Evolutionary conservation across 1,284 basidiomycete genomes (phyloP).

Genomic region (Rhodotorula sp.): DNA sequence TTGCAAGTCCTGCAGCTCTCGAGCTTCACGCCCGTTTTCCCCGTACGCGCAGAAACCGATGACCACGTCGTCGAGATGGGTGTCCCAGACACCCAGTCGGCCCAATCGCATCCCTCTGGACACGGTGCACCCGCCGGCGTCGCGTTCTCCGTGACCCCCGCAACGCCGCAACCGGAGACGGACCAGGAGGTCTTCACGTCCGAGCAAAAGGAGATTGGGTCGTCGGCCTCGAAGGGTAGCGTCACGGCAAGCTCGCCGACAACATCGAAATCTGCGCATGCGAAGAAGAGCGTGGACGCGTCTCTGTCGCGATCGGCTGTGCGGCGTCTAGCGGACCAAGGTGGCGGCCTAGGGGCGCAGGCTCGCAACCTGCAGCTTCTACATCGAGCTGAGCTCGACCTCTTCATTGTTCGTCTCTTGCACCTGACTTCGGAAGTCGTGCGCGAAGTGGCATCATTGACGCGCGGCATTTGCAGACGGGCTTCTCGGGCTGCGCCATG

Average conservation of each 20-base stretch:
- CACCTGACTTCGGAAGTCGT: neutral
- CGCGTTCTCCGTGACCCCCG: neutral
- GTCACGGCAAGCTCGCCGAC: neutral
- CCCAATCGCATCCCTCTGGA: too few relatives aligned
- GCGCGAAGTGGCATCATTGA: neutral
- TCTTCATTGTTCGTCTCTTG: constrained; percentile 6
- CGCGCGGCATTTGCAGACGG: neutral
- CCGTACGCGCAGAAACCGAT: neutral
- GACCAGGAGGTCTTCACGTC: neutral
- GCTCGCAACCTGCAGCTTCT: constrained; percentile 2
- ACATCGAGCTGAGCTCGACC: constrained; percentile 14
- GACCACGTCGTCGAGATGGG: neutral
- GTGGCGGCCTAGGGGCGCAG: neutral
- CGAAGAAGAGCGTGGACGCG: neutral
- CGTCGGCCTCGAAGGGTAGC: too few relatives aligned
- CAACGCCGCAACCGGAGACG: neutral
- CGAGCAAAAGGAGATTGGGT: too few relatives aligned
- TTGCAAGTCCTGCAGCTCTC: neutral
- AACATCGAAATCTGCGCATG: neutral
- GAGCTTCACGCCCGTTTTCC: neutral
- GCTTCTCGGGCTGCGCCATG: neutral
- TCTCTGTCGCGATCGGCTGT: neutral
- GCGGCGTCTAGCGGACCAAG: neutral
- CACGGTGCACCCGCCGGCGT: neutral
- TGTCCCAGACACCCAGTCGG: too few relatives aligned